Percentiles rank a stretch among this genome's conserved stretches.
phyloP scores from a whole-genome alignment of 306 rosid genomes.

The Alnus glutinosa region DNA sequence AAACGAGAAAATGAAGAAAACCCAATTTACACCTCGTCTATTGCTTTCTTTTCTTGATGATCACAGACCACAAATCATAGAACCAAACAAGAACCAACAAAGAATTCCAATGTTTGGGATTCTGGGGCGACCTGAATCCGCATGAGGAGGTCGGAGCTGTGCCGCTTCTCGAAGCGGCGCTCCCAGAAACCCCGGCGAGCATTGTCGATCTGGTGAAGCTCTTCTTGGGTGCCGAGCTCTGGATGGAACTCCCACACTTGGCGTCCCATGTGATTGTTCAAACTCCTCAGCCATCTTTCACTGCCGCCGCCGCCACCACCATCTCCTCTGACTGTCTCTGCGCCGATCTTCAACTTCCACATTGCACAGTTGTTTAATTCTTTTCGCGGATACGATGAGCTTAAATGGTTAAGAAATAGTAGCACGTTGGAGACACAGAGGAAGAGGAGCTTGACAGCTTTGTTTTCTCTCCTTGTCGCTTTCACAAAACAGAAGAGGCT shows the following conservation, averaged over 20 bases:
- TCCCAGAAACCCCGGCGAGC: constrained; percentile 48
- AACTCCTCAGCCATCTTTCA: constrained; percentile 71
- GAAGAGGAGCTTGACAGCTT: too few relatives aligned
- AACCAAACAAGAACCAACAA: background rate
- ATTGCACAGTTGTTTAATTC: constrained; percentile 28
- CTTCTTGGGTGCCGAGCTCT: constrained; percentile 45
- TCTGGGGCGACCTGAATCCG: constrained; percentile 62
- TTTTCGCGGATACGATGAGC: background rate
- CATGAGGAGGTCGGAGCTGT: constrained; percentile 82
- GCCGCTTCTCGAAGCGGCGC: constrained; percentile 55
- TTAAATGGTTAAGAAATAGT: background rate
- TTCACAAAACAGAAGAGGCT: too few relatives aligned
- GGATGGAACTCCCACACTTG: constrained; percentile 88
- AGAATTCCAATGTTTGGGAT: background rate
- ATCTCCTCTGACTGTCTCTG: background rate
- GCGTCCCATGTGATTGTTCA: constrained; percentile 68
- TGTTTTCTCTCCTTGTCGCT: too few relatives aligned
- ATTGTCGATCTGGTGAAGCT: constrained; percentile 44
- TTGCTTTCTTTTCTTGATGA: background rate
- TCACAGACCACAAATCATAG: background rate
- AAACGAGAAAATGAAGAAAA: background rate
- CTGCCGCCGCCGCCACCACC: constrained; percentile 29
- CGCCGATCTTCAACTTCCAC: constrained; percentile 80
- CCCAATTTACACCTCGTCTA: background rate
- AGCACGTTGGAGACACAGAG: too few relatives aligned